Percentiles rank a stretch among this genome's conserved stretches.
phyloP scores from a whole-genome alignment of 2,329 filamentous ascomycete genomes.

The Clonostachys rosea region DNA sequence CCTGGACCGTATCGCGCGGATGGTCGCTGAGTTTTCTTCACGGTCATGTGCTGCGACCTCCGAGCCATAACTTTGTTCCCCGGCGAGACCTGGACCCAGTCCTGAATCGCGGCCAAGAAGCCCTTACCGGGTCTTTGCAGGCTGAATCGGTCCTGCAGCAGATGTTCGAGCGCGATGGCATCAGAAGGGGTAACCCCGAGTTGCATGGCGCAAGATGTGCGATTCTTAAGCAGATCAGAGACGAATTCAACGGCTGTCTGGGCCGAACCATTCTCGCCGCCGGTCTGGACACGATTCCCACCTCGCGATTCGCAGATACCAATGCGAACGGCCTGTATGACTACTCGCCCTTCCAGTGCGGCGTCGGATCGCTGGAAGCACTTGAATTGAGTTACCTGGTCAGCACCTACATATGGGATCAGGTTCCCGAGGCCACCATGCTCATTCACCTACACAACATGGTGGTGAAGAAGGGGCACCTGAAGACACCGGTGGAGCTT shows the following conservation, averaged over 20 bases:
- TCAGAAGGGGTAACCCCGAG: background rate
- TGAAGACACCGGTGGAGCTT: constrained; percentile 9
- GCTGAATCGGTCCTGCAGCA: background rate
- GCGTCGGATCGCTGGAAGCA: constrained; percentile 35
- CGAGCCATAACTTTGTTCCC: constrained; percentile 20
- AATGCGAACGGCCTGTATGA: constrained; percentile 39
- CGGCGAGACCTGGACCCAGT: constrained; percentile 16
- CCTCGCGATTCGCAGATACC: constrained; percentile 32
- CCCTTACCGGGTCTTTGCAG: background rate
- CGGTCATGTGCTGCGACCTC: constrained; percentile 19
- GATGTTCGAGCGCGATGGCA: background rate
- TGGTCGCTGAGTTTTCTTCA: constrained; percentile 26
- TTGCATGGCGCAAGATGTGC: background rate
- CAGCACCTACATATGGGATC: constrained; percentile 30
- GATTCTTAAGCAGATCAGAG: background rate
- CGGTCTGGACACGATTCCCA: constrained; percentile 7
- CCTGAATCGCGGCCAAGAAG: background rate
- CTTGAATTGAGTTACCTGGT: constrained; percentile 30
- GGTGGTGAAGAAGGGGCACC: constrained; percentile 32
- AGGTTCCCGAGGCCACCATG: constrained; percentile 27
- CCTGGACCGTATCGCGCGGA: constrained; percentile 34
- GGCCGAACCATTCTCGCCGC: background rate
- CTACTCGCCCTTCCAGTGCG: constrained; percentile 43
- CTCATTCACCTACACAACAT: constrained; percentile 42
- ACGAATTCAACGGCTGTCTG: background rate